Evolutionary conservation across 148 eudicot species (phyloP), one percentile per base, ranked within the genome.

Genomic region (Cornus florida): DNA sequence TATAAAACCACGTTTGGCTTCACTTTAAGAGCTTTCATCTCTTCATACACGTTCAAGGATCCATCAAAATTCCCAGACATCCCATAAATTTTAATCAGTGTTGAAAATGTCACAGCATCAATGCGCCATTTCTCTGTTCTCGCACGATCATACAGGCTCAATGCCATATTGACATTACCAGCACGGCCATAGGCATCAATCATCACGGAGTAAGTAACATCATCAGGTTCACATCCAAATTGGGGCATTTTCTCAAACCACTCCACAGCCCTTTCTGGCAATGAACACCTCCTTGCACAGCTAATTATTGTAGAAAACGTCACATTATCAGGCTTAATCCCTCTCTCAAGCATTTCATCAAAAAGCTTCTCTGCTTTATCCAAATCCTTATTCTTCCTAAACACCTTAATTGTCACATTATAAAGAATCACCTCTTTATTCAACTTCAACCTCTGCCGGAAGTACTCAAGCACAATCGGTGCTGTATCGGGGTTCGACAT

Each of bases 1-100:
- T 87, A 95, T 28, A 90, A 77, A 9, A 79, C 81, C 77, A 86
- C 65, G 67, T 88, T 95, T 6, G 93, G 90, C 86, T 86, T 89
- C 11, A 90, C 89, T 53, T 85, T 84, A 24, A 93, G 86, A 33
- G 92, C 97, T 88, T 93, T 95, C 98, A 95, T 93, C 79, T 95
- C 98, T 87, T 95, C 91, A 48, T 88, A 95, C 19, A 93, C 92
- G 79, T 90, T 93, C 92, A 95, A 93, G 77, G 97, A 93, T 48
- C 97, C 98, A 86, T 93, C 98, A 35, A 86, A 95, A 85, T 95
- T 95, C 17, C 92, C 89, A 14, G 87, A 70, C 81, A 84, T 84
- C 0, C 88, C 96, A 83, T 95, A 88, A 41, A 91, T 86, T 70
- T 80, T 91, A 70, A 95, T 88, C 84, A 95, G 69, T 1, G 96